phyloP scores from a whole-genome alignment of 352 stramenopile genomes.

The Globisporangium canariense region DNA sequence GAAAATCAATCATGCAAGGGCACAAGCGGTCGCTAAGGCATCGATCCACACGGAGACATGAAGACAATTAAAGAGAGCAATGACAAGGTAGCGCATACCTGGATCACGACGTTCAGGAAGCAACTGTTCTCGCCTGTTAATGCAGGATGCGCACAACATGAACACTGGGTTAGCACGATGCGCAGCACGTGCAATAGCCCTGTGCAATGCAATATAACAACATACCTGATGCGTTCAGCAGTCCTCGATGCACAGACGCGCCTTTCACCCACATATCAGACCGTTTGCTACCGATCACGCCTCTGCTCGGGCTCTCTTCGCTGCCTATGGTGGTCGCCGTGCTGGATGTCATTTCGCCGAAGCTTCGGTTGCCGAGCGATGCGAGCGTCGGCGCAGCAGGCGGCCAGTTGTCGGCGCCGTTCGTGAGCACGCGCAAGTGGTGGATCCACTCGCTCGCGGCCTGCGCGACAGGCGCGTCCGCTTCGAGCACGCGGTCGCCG shows the following conservation, averaged over 20 bases:
- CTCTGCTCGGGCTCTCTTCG: slow-evolving; percentile 26
- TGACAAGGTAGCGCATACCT: slow-evolving; percentile 10
- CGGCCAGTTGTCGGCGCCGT: slow-evolving; percentile 30
- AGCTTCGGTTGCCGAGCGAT: slow-evolving; percentile 15
- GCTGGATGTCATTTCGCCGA: slow-evolving; percentile 10
- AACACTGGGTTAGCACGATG: not conserved
- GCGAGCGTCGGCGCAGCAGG: slow-evolving; percentile 22
- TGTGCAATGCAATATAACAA: slow-evolving; percentile 3
- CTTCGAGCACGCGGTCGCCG: slow-evolving; percentile 75
- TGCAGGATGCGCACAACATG: slow-evolving; percentile 11
- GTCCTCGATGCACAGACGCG: slow-evolving; percentile 72
- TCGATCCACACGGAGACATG: not conserved
- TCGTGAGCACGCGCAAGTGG: slow-evolving; percentile 51
- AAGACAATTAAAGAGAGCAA: not conserved
- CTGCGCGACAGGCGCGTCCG: slow-evolving; percentile 55
- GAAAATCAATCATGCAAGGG: not conserved
- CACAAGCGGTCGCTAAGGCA: not conserved
- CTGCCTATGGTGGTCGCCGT: slow-evolving; percentile 11
- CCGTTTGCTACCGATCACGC: slow-evolving; percentile 41
- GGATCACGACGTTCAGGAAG: slow-evolving; percentile 89
- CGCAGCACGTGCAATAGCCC: not conserved
- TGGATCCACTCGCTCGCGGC: slow-evolving; percentile 75
- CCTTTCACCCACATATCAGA: slow-evolving; percentile 80
- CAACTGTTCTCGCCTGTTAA: slow-evolving; percentile 84
- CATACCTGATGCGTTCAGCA: slow-evolving; percentile 59